Conservation (phyloP, 2,329 filamentous ascomycete genomes). For the Hypoxylon sp. region DNA sequence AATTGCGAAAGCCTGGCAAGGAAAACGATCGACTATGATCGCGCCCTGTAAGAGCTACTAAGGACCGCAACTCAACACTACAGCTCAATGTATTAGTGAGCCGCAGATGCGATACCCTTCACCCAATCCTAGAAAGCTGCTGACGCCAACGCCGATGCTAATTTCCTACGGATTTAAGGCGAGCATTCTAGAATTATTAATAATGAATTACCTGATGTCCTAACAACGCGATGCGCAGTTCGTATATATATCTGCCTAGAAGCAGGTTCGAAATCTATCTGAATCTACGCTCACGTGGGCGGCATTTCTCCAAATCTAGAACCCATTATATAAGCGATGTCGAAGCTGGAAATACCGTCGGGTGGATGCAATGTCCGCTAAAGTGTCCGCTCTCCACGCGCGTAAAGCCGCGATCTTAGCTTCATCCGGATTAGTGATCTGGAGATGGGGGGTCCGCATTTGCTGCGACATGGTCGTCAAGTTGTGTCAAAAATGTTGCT, state of each 20-base stretch:
- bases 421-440: conserved; percentile 3
- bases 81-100: background rate
- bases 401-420: conserved; percentile 1
- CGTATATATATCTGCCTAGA: background rate
- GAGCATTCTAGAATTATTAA: background rate
- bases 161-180: background rate
- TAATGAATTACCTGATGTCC: background rate
- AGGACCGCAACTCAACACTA: no score
- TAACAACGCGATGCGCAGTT: background rate
- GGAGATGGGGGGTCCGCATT: conserved; percentile 5
- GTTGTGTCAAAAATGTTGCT: background rate
- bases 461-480: background rate
- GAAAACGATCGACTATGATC: background rate
- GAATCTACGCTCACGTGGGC: conserved; percentile 33
- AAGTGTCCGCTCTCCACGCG: conserved; percentile 2
- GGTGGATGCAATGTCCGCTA: conserved; percentile 12
- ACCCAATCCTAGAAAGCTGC: background rate
- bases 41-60: background rate
- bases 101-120: background rate
- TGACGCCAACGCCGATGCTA: background rate
- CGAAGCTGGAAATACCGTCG: conserved; percentile 6
- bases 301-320: conserved; percentile 1
- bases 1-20: background rate
- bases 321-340: conserved; percentile 19
- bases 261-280: background rate